Base-by-base conservation (phyloP, 2,329 filamentous ascomycete species). In the Exophiala mesophila region DNA sequence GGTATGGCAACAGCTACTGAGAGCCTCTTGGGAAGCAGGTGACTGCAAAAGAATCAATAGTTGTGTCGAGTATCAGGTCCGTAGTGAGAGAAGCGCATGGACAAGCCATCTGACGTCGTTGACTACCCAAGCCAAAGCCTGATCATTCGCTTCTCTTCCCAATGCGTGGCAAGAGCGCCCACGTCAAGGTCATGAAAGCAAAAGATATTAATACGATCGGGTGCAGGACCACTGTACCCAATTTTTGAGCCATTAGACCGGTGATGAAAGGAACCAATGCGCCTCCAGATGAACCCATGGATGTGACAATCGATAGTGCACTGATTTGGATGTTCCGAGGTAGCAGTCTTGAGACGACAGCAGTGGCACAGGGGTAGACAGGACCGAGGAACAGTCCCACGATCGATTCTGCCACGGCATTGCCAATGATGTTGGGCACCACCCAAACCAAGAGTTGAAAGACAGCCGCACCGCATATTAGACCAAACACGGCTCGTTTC, bases 361-460 rank as follows among this genome's bases (percentile, higher is more conserved):
- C 55, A 12, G 55, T 63, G 26, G 55, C 51, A 58, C 83, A 88
- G 0, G 87, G 85, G 57, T 88, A 94, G 3, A 94, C 73, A 0
- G 87, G 86, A 0, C 88, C 87, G 1, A 94, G 69, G 20, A 92
- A 63, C 5, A 92, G 63, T 9, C 88, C 88, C 13, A 92, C 73
- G 17, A 92, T 55, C 4, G 78, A 68, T 3, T 85, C 74, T 2
- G 79, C 75, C 1, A 85, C 80, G 13, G 81, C 64, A 28, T 66
- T 66, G 7, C 62, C 58, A 46, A 66, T 63, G 44, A 63, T 60
- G 15, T 47, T 54, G 5, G 58, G 57, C 7, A 65, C 49, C 9
- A 60, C 54, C 50, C 50, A 53, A n/a, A 53, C 50, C 10, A 53
- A 41, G 36, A 49, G 44, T 30, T 53, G 50, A 29, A 49, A 53